phyloP scores from a whole-genome alignment of 768 basidiomycete genomes.

The Boletus subcaerulescens region DNA sequence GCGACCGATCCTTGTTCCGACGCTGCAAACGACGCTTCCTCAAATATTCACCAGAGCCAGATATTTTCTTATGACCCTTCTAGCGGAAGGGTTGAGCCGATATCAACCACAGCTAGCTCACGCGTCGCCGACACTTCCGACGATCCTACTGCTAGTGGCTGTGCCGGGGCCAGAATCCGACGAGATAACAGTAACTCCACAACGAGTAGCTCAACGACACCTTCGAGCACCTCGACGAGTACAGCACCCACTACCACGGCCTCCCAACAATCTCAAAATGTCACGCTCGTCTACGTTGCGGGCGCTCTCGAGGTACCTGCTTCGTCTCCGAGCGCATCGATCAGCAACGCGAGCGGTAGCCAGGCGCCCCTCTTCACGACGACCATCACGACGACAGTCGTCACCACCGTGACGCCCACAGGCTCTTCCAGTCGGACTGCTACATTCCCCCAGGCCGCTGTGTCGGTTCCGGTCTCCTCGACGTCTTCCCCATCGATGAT shows the following conservation, averaged over 20 bases:
- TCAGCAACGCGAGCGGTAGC: not conserved
- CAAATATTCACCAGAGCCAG: conserved; percentile 45
- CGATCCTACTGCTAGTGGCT: not conserved
- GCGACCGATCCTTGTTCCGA: conserved; percentile 9
- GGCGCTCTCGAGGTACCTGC: conserved; percentile 30
- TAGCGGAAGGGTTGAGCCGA: conserved; percentile 52
- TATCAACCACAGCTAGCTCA: conserved; percentile 38
- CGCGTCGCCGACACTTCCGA: conserved; percentile 7
- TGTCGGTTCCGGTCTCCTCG: conserved; percentile 9
- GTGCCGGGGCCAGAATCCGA: conserved; percentile 12
- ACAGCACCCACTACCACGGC: conserved; percentile 6
- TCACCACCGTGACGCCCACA: conserved; percentile 7
- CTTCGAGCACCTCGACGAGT: conserved; percentile 20
- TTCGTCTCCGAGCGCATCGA: not conserved
- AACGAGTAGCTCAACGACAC: conserved; percentile 2
- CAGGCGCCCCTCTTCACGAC: conserved; percentile 18
- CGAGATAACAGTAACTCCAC: conserved; percentile 9
- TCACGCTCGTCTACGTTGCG: conserved; percentile 54
- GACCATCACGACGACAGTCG: conserved; percentile 27
- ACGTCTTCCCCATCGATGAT: not conserved
- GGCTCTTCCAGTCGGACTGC: not conserved
- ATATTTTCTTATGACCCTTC: conserved; percentile 52
- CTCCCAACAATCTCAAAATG: conserved; percentile 31
- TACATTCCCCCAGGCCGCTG: conserved; percentile 16
- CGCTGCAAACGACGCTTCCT: not conserved